Base-by-base conservation (phyloP, 2,329 filamentous ascomycete species). In the Exophiala bonariae region DNA sequence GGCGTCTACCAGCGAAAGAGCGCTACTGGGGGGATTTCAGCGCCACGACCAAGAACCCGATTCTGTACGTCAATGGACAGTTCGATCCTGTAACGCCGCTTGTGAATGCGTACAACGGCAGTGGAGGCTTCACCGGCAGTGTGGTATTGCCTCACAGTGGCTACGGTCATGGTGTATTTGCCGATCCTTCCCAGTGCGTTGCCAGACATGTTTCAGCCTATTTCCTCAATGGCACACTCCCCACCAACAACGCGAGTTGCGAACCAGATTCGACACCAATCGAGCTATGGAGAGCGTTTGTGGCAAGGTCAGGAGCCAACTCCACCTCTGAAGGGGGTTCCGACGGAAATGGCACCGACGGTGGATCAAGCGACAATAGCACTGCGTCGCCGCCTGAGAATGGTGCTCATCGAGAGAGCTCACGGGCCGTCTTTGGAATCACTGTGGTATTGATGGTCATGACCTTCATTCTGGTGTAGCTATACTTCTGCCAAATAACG, bases 221-320 rank as follows among this genome's bases (percentile, higher is more conserved):
- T 44, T 72, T 65, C 54, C 40, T 37, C 4, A 57, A 69, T 31
- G 67, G 67, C 3, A 64, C 58, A 2, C 44, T 72, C 18, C 68
- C 68, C 2, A 39, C 59, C 20, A n/a, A 14, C 13, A 18, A 34
- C n/a, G 17, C n/a, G 6, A 14, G 32, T 34, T 71, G 69, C 42
- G 44, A 65, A 35, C 50, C 56, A 28, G 55, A 55, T 37, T 11
- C 41, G 13, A 19, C 9, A 14, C 37, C 43, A 3, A 53, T 37
- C 35, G 39, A 48, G 30, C 10, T 44, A 28, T 34, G 32, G 32
- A 34, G n/a, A 14, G n/a, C 6, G 6, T 7, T 18, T n/a, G 32
- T 34, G 32, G 6, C 6, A 34, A n/a, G n/a, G 14, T 14, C n/a
- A 6, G n/a, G 6, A 6, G 32, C 6, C 32, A 34, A 34, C 17